A percentile compares a stretch with the other conserved stretches of the same genome.
Evolutionary conservation across 345 rosid species (phyloP).

Genomic region (Crucihimalaya himalaica): DNA sequence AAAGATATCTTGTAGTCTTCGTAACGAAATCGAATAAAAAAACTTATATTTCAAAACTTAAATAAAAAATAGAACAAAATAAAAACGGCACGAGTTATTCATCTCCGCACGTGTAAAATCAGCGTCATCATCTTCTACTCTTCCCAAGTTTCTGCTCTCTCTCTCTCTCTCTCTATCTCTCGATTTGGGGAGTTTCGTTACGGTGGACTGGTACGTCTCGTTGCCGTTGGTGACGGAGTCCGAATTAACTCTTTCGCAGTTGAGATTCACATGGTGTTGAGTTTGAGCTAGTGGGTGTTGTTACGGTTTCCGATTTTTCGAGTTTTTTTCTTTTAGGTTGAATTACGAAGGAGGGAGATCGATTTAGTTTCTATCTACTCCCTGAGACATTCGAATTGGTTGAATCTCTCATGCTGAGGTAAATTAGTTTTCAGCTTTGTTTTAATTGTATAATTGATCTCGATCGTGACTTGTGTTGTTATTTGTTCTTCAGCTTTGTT

Average conservation of each 20-base stretch:
- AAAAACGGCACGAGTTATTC: not conserved
- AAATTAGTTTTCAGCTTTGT: slow-evolving; percentile 1
- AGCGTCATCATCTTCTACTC: slow-evolving; percentile 43
- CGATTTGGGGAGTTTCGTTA: slow-evolving; percentile 32
- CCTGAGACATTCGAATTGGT: not conserved
- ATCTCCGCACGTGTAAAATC: slow-evolving; percentile 29
- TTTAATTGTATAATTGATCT: not conserved
- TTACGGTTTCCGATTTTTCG: slow-evolving; percentile 1
- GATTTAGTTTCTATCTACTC: slow-evolving; percentile 11
- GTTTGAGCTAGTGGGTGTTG: not conserved
- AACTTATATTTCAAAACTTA: no score
- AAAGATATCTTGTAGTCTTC: no score
- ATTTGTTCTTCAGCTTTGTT: slow-evolving; percentile 17
- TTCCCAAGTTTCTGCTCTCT: slow-evolving; percentile 36
- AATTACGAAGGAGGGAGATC: slow-evolving; percentile 1
- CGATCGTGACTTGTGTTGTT: not conserved
- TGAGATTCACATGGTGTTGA: slow-evolving; percentile 2
- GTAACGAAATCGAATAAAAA: slow-evolving; percentile 23
- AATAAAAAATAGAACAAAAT: not conserved
- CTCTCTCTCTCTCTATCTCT: slow-evolving; percentile 11
- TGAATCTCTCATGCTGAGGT: slow-evolving; percentile 38
- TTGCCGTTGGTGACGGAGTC: slow-evolving; percentile 14
- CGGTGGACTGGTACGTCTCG: slow-evolving; percentile 24
- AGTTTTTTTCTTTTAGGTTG: not conserved
- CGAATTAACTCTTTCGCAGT: not conserved